Percentiles rank a stretch among this genome's conserved stretches.
These are phyloP conservation scores for Acer negundo DNA, from an alignment of 345 rosid genomes.

Conservation along the genomic window DNA sequence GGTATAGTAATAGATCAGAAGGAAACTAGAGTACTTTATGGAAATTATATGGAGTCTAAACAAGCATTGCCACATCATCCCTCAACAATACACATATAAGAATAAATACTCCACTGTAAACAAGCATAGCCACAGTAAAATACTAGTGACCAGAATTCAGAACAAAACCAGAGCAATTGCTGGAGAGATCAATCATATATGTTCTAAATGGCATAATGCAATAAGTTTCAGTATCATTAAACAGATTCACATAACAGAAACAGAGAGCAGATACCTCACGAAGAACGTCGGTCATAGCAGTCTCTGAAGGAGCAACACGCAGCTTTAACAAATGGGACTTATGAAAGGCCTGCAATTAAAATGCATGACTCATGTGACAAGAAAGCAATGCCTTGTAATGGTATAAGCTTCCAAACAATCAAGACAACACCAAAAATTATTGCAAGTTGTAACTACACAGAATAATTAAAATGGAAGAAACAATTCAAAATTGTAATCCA, in stretches of 20 bases:
- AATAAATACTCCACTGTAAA: background rate
- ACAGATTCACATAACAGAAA: slow-evolving; percentile 9
- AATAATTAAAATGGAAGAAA: background rate
- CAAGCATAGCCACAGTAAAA: background rate
- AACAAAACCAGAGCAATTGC: background rate
- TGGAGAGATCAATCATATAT: background rate
- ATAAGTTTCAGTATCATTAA: background rate
- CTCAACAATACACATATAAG: background rate
- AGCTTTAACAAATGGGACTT: slow-evolving; percentile 84
- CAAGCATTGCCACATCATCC: background rate
- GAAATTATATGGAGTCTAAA: background rate
- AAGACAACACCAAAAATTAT: background rate
- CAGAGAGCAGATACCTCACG: slow-evolving; percentile 66
- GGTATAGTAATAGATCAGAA: background rate
- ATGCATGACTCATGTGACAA: slow-evolving; percentile 17
- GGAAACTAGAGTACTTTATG: background rate
- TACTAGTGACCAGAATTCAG: background rate
- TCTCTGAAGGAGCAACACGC: slow-evolving; percentile 97
- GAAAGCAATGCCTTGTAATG: background rate
- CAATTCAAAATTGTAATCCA: background rate
- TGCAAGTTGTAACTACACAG: background rate
- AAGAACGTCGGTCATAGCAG: slow-evolving; percentile 96
- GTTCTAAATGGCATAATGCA: background rate
- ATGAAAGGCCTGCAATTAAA: slow-evolving; percentile 75
- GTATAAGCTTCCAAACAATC: background rate